Evolutionary conservation across 2,329 filamentous ascomycete genomes (phyloP), one percentile per base, ranked within the genome.

Genomic region (Neofusicoccum ribis): DNA sequence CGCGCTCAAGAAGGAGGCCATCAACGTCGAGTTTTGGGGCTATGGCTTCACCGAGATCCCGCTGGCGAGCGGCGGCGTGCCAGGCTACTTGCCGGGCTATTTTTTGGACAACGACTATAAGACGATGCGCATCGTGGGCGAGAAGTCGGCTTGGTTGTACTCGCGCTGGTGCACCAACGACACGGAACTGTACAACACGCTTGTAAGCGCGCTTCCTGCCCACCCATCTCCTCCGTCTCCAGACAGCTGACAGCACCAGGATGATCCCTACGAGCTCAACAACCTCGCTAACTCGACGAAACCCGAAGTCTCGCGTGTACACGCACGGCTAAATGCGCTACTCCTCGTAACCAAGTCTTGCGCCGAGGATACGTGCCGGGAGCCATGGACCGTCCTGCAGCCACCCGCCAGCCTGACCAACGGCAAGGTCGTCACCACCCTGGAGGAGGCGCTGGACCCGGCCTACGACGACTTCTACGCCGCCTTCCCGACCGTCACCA

Each of bases 171-270:
- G 74, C 65, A 37, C 50, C 27, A 73, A 69, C 41, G 68, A 70
- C 58, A 68, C 66, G n/a, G 73, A 77, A 68, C 68, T 76, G 8
- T 76, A 77, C 67, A 70, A 74, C 67, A 75, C 72, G 4, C 58
- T 5, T 50, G 69, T 58, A 11, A n/a, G 31, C 3, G 4, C 15
- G 15, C 27, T 12, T 4, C 15, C 50, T 1, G 37, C 9, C 31
- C 49, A 8, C 8, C 11, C 31, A 8, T 8, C 23, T n/a, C 20
- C n/a, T 11, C 3, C 20, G 15, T 11, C 14, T 5, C 27, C 47
- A 8, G 7, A 17, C 5, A 20, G 12, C 27, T 31, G 27, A 31
- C 27, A 31, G 5, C 27, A 31, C 5, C 49, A 52, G 50, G n/a
- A 34, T 23, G 52, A 58, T 17, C 50, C 50, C 34, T 36, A 52